Evolutionary conservation across 108 stramenopile genomes (phyloP).

Genomic region (Pseudonitzschia pungens): DNA sequence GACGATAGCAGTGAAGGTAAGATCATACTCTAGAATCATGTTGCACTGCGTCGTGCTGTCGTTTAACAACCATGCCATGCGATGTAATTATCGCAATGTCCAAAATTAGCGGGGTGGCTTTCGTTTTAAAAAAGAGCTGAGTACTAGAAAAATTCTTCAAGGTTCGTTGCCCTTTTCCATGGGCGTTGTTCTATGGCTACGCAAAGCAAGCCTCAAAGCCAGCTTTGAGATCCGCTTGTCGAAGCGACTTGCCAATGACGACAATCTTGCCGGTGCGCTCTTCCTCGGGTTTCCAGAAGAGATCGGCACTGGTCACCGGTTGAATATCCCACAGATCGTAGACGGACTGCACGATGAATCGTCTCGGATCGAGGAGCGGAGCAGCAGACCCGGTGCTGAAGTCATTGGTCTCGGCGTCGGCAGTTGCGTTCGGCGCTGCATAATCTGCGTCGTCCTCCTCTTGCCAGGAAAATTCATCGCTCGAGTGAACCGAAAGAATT

Average conservation of each 20-base stretch:
- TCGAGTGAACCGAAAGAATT: conserved; percentile 50
- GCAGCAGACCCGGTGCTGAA: neutral
- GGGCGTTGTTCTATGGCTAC: neutral
- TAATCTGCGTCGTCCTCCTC: neutral
- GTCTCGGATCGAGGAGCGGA: conserved; percentile 49
- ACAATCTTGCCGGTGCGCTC: conserved; percentile 75
- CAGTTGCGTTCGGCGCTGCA: too few relatives aligned
- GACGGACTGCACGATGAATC: conserved; percentile 80
- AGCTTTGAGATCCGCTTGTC: conserved; percentile 38
- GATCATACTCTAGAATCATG: too few relatives aligned
- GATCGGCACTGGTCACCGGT: conserved; percentile 51
- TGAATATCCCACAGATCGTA: conserved; percentile 86
- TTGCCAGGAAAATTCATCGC: conserved; percentile 7
- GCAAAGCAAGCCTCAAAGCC: conserved; percentile 71
- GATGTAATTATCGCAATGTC: too few relatives aligned
- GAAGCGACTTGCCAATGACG: conserved; percentile 82
- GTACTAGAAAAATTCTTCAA: too few relatives aligned
- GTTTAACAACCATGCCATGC: too few relatives aligned
- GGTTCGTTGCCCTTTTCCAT: too few relatives aligned
- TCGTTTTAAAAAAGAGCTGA: too few relatives aligned
- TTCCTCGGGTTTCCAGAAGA: conserved; percentile 41
- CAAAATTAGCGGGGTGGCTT: too few relatives aligned
- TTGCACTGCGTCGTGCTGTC: too few relatives aligned
- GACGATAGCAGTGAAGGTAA: too few relatives aligned
- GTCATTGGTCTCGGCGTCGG: neutral